Base-by-base conservation (phyloP, 768 basidiomycete species). In the Lactarius evosmus region DNA sequence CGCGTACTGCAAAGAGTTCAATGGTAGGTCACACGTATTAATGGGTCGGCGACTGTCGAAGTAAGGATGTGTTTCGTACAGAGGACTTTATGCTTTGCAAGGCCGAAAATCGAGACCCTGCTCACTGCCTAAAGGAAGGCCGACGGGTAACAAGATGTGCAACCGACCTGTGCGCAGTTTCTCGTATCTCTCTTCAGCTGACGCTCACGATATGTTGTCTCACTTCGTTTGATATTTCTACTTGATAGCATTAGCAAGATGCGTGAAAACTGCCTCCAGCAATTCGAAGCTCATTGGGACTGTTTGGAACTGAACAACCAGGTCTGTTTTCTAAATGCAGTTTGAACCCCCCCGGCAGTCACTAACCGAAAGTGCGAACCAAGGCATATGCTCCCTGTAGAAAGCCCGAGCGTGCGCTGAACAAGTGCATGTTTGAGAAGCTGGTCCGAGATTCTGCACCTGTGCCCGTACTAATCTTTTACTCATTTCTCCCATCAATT, bases 81-180 rank as follows among this genome's bases (percentile, higher is more conserved):
- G 91, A 93, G 83, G 91, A 93, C 78, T 93, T 93, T 71, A 96
- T 98, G 93, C 88, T 98, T 58, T 99, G 97, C 84, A 98, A 98
- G 79, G 80, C 85, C 27, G 95, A 98, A 80, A 88, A 83, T 72
- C 83, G 89, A 63, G 88, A 96, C 72, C 94, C 96, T 11, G 93
- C 77, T 25, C 93, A 95, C 74, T 99, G 97, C 76, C 73, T 98
- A 78, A 91, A 91, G 81, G 97, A 98, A 75, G 97, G 97, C 12
- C 78, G 97, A 69, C 86, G 92, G 69, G 96, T 98, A 61, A 98
- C 97, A 60, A 83, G 97, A 69, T 99, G 97, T 75, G 91, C 95
- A 53, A 86, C 87, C 36, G 95, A 98, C 73, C 72, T 99, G 97
- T 98, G 70, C 73, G 93, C 84, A 2, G 25, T 58, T 49, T 54